Base-by-base conservation (phyloP, 768 basidiomycete genomes). In the Cystobasidium ongulense region DNA sequence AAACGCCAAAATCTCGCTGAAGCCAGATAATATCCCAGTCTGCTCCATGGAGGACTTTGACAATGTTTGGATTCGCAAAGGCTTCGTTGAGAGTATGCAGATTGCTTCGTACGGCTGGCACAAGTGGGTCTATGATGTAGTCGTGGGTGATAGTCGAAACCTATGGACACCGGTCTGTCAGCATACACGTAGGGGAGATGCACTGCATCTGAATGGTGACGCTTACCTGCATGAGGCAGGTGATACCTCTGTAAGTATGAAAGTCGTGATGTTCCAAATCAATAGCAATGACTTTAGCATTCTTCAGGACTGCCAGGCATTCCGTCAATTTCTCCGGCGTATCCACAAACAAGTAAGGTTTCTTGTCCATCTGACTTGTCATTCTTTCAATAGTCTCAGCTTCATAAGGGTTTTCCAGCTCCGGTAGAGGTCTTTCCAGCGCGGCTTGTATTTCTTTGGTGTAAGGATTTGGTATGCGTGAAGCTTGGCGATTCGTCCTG, bases 11-110 rank as follows among this genome's bases (percentile, higher is more conserved):
- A 80, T 98, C 89, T 81, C 92, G 90, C 80, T 99, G 95, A 21
- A 98, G 85, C 96, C 96, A 98, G 4, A 92, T 83, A 52, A 98
- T 88, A 80, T 99, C 96, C 74, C 88, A 90, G 41, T 93, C 90
- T 0, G 95, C 91, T 31, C 96, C 95, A 81, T 98, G 96, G 75
- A 99, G 88, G 66, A 89, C 92, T 85, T 98, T 97, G 76, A 94
- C 85, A 72, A 94, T 88, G 1, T 82, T 82, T 0, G 93, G 90
- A 80, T 97, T 85, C 0, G 90, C 88, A 76, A 98, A 90, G 1
- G 92, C 86, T 79, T 92, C 88, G 78, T 91, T 93, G 62, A 91
- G 80, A 53, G 85, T 85, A 74, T 86, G 86, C 63, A 95, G 82
- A 76, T 89, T 88, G 5, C 89, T 87, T 70, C 93, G 83, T 27